These are phyloP conservation scores for Kuraishia ogatae DNA, from an alignment of 805 yeast species.

Conservation along the genomic window DNA sequence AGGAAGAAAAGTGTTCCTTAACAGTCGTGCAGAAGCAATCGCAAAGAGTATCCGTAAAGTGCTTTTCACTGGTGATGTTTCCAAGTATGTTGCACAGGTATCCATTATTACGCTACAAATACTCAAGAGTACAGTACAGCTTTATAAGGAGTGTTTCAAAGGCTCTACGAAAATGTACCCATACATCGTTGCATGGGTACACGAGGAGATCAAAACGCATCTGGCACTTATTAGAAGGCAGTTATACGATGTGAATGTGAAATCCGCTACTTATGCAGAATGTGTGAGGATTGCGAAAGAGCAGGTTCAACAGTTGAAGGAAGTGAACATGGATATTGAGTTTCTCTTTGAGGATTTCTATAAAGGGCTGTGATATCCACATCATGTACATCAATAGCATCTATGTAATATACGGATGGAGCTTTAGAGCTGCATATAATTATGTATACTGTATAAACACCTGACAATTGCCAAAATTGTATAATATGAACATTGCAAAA, in stretches of 20 bases:
- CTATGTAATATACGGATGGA: no score
- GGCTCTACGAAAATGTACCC: constrained; percentile 17
- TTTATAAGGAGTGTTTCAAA: constrained; percentile 45
- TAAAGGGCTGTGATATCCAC: not conserved
- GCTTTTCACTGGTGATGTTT: constrained; percentile 46
- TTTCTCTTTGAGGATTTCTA: constrained; percentile 44
- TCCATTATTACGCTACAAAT: constrained; percentile 56
- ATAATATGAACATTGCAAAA: not conserved
- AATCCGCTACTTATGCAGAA: constrained; percentile 41
- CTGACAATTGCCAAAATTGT: not conserved
- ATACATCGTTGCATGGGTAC: constrained; percentile 69
- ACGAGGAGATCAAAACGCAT: constrained; percentile 51
- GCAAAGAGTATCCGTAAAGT: constrained; percentile 38
- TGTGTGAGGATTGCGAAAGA: constrained; percentile 45
- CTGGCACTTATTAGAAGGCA: constrained; percentile 56
- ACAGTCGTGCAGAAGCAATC: constrained; percentile 37
- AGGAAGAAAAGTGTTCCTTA: constrained; percentile 40
- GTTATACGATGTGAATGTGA: constrained; percentile 50
- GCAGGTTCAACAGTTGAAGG: constrained; percentile 55
- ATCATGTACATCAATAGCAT: no score
- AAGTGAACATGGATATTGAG: constrained; percentile 66
- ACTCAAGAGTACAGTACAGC: constrained; percentile 46
- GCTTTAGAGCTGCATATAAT: not conserved
- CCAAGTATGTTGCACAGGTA: constrained; percentile 47
- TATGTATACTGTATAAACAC: no score